Percentiles rank a stretch among this genome's conserved stretches.
These are phyloP conservation scores for Capillidium rhysosporum DNA, from an alignment of 371 early-diverging fungal species.

Conservation along the genomic window DNA sequence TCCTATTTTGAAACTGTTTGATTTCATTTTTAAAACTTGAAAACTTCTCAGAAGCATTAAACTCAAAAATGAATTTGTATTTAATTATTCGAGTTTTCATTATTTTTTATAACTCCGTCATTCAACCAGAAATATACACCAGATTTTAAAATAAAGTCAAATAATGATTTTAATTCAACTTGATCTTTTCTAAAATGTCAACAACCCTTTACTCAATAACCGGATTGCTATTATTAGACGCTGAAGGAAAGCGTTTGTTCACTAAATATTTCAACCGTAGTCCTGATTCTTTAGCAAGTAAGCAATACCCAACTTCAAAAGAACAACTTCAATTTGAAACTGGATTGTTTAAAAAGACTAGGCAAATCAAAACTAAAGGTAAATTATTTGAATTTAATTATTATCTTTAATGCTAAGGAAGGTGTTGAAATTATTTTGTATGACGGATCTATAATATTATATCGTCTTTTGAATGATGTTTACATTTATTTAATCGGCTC, in stretches of 20 bases:
- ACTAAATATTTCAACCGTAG: slow-evolving; percentile 73
- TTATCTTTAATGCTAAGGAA: neutral
- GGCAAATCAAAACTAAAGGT: slow-evolving; percentile 18
- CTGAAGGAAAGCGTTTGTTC: slow-evolving; percentile 77
- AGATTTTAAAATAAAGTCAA: too few species aligned
- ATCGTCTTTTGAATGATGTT: slow-evolving; percentile 64
- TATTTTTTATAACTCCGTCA: too few species aligned
- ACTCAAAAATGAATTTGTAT: too few species aligned
- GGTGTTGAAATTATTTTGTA: slow-evolving; percentile 72
- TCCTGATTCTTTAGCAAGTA: slow-evolving; percentile 6
- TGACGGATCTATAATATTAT: slow-evolving; percentile 75
- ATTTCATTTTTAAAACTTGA: too few species aligned
- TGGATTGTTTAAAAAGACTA: slow-evolving; percentile 74
- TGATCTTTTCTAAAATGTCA: slow-evolving; percentile 30
- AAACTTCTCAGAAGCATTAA: too few species aligned
- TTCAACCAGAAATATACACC: too few species aligned
- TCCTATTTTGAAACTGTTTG: too few species aligned
- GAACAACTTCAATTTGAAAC: slow-evolving; percentile 86
- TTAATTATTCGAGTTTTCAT: too few species aligned
- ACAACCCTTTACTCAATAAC: slow-evolving; percentile 67
- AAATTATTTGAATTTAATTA: slow-evolving; percentile 18
- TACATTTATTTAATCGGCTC: slow-evolving; percentile 82
- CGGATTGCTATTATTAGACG: slow-evolving; percentile 77
- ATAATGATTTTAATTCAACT: too few species aligned
- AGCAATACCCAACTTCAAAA: slow-evolving; percentile 36